These are phyloP conservation scores for Isatis tinctoria DNA, from an alignment of 345 rosid genomes.

Conservation along the genomic window DNA sequence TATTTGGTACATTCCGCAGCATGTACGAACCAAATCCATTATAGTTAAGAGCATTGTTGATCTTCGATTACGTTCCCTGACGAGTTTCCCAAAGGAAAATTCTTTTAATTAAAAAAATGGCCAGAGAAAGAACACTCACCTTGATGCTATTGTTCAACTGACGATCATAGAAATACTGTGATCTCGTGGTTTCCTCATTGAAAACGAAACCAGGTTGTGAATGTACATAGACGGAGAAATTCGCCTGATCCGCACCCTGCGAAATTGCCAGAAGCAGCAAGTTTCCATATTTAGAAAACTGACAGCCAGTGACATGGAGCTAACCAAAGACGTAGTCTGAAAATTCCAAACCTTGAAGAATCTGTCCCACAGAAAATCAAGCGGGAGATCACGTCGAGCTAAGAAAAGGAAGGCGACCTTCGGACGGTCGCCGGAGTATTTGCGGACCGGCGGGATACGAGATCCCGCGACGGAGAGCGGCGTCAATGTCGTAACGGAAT, in stretches of 20 bases:
- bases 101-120: no score
- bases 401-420: slow-evolving; percentile 74
- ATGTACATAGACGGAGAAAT: slow-evolving; percentile 70
- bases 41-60: neutral
- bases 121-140: slow-evolving; percentile 43
- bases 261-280: neutral
- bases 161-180: slow-evolving; percentile 62
- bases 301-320: neutral
- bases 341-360: slow-evolving; percentile 56
- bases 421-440: slow-evolving; percentile 39
- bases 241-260: slow-evolving; percentile 58
- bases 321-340: neutral
- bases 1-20: neutral
- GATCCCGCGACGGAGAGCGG: slow-evolving; percentile 36
- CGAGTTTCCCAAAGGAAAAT: neutral
- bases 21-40: neutral
- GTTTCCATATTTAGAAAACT: neutral
- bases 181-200: slow-evolving; percentile 61
- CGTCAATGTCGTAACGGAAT: slow-evolving; percentile 25
- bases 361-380: slow-evolving; percentile 67
- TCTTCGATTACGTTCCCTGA: neutral
- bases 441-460: slow-evolving; percentile 5
- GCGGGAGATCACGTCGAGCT: slow-evolving; percentile 57
- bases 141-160: slow-evolving; percentile 69
- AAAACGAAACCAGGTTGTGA: slow-evolving; percentile 75